Conservation (phyloP, 305 asterid genomes). For the Fraxinus xanthoxyloides region DNA sequence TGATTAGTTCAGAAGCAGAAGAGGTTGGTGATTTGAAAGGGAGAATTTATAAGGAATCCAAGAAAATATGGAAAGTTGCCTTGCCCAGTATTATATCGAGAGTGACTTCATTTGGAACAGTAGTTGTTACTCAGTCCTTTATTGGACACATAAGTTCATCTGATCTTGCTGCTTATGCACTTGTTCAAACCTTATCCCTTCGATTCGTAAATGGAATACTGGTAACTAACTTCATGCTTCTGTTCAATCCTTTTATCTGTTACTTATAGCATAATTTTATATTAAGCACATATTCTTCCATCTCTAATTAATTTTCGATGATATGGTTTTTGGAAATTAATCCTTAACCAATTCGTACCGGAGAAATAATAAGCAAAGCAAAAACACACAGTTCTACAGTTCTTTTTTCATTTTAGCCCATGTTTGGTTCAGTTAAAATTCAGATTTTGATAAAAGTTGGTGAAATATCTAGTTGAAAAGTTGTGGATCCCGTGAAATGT, state of each 20-base stretch:
- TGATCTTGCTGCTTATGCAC: slow-evolving; percentile 80
- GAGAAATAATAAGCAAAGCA: too few relatives aligned
- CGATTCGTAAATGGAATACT: slow-evolving; percentile 70
- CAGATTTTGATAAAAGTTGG: too few relatives aligned
- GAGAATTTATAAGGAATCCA: slow-evolving; percentile 49
- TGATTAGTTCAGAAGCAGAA: slow-evolving; percentile 31
- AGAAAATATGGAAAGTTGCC: slow-evolving; percentile 80
- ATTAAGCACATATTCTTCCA: background rate
- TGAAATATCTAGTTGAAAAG: too few relatives aligned
- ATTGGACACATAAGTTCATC: slow-evolving; percentile 56
- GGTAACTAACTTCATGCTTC: slow-evolving; percentile 36
- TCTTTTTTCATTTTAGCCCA: too few relatives aligned
- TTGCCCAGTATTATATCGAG: slow-evolving; percentile 61
- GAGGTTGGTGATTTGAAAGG: slow-evolving; percentile 31
- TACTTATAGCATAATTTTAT: too few relatives aligned
- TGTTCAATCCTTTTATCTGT: background rate
- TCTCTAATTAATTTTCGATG: too few relatives aligned
- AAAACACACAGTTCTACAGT: too few relatives aligned
- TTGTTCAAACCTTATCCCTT: slow-evolving; percentile 67
- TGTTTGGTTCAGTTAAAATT: too few relatives aligned
- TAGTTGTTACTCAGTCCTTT: slow-evolving; percentile 70
- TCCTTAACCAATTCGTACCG: too few relatives aligned
- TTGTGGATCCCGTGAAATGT: too few relatives aligned
- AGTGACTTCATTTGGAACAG: slow-evolving; percentile 60
- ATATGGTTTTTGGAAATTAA: too few relatives aligned